Evolutionary conservation across 2,329 filamentous ascomycete genomes (phyloP), one percentile per base, ranked within the genome.

Genomic region (Pseudogymnoascus sp.): DNA sequence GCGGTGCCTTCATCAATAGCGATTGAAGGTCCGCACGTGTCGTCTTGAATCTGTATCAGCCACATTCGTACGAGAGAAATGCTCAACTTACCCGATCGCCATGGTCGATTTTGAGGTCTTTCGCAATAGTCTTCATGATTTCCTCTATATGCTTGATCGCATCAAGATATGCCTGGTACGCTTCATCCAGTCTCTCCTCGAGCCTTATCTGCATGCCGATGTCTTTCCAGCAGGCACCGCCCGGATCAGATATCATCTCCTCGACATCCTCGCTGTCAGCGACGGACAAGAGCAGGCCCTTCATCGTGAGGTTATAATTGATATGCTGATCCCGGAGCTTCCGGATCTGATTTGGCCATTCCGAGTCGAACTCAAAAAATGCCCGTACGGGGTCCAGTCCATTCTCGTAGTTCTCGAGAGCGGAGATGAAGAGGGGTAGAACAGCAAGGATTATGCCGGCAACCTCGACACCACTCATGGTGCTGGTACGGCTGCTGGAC

Each of bases 1-100:
- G 50, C 25, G 50, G 50, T 34, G 50, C 50, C 28, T 56, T 56
- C 16, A 21, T 34, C 5, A 56, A 8, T 18, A 56, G 50, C 28
- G 50, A 56, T 56, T 56, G 50, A 56, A 56, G 50, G 14, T 56
- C 50, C n/a, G 50, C 50, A 56, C 50, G 50, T 34, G 50, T 56
- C 10, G 50, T 56, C 50, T 56, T 56, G 50, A 56, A 34, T 34
- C 50, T 34, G 28, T 34, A n/a, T 56, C 10, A 56, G 50, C 10
- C 28, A 56, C 12, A 21, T 18, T 12, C n/a, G 12, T 18, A 34
- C 50, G 14, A 34, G 28, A 56, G 28, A 56, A 34, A 21, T 18
- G 28, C 3, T 12, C 11, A 12, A 34, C 50, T 18, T 14, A 56
- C 50, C 28, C 50, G 21, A 14, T 56, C 50, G 28, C 50, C 34